Evolutionary conservation across 2,329 filamentous ascomycete genomes (phyloP).

Genomic region (Aspergillus hortae): DNA sequence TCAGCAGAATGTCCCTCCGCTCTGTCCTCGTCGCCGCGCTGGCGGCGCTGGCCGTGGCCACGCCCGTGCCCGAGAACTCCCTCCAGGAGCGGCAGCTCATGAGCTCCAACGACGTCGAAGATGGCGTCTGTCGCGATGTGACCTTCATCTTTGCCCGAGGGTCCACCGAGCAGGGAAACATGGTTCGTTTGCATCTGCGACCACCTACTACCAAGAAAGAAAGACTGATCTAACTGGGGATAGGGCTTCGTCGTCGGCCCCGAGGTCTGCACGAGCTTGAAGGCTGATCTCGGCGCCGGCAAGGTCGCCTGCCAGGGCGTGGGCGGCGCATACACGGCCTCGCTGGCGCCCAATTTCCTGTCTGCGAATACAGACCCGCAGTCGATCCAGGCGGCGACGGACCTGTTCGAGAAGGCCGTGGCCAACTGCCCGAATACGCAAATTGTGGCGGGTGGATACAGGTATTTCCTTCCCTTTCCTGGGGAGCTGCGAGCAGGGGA

Average conservation of each 20-base stretch:
- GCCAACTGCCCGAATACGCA: slow-evolving; percentile 44
- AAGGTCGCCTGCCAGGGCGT: slow-evolving; percentile 43
- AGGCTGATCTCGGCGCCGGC: slow-evolving; percentile 18
- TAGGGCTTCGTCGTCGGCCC: slow-evolving; percentile 30
- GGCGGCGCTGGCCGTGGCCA: slow-evolving; percentile 13
- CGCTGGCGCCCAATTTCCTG: slow-evolving; percentile 35
- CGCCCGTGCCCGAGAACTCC: slow-evolving; percentile 11
- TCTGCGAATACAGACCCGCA: slow-evolving; percentile 34
- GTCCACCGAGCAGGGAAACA: slow-evolving; percentile 39
- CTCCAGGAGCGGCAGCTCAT: slow-evolving; percentile 11
- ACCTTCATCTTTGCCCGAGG: slow-evolving; percentile 43
- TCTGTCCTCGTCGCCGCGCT: slow-evolving; percentile 12
- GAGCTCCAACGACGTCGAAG: slow-evolving; percentile 35
- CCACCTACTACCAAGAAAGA: not conserved
- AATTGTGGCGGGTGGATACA: slow-evolving; percentile 44
- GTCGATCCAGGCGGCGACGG: slow-evolving; percentile 39
- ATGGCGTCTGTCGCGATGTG: slow-evolving; percentile 33
- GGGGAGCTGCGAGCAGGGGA: not conserved
- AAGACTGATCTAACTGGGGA: not conserved
- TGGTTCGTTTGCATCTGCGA: slow-evolving; percentile 20
- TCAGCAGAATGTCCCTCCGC: slow-evolving; percentile 11
- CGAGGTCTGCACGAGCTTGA: slow-evolving; percentile 24
- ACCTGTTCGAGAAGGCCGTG: slow-evolving; percentile 39
- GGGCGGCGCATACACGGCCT: slow-evolving; percentile 39
- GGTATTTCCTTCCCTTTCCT: slow-evolving; percentile 21